phyloP scores from a whole-genome alignment of 2,329 filamentous ascomycete species.

The Pseudocercospora cruenta region DNA sequence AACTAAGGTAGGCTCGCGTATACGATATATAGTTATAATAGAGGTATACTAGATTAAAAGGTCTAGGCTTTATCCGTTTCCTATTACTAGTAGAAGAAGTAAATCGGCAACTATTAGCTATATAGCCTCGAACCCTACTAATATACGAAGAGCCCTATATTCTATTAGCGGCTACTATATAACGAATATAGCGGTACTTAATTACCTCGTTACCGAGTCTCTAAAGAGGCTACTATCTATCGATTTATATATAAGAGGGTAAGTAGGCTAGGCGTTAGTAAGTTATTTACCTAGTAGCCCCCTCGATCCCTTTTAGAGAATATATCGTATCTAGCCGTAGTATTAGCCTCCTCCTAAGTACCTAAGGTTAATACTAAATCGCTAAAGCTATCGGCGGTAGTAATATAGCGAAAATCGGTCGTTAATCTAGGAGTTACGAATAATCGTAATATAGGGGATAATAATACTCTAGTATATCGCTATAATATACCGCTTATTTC shows the following conservation, averaged over 20 bases:
- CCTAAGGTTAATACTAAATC: background rate
- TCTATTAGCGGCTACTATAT: background rate
- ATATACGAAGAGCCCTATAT: background rate
- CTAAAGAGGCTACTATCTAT: background rate
- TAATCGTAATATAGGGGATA: background rate
- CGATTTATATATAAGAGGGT: background rate
- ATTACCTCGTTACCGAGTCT: background rate
- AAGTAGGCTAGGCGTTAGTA: background rate
- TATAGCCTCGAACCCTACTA: background rate
- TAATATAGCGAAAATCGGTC: background rate
- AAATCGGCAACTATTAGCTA: background rate
- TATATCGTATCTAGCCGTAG: background rate
- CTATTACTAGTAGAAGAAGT: background rate
- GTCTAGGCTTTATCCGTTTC: background rate
- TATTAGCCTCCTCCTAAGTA: background rate
- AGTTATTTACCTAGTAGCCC: background rate
- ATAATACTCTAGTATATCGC: background rate
- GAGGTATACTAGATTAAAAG: background rate
- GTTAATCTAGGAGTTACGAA: background rate
- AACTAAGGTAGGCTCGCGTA: background rate
- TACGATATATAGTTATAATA: background rate
- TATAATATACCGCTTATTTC: too few relatives aligned
- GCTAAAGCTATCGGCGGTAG: background rate
- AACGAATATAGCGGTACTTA: background rate
- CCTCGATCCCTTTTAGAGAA: too few relatives aligned